Evolutionary conservation across 2,329 filamentous ascomycete species (phyloP).

Genomic region (Neonectria punicea): DNA sequence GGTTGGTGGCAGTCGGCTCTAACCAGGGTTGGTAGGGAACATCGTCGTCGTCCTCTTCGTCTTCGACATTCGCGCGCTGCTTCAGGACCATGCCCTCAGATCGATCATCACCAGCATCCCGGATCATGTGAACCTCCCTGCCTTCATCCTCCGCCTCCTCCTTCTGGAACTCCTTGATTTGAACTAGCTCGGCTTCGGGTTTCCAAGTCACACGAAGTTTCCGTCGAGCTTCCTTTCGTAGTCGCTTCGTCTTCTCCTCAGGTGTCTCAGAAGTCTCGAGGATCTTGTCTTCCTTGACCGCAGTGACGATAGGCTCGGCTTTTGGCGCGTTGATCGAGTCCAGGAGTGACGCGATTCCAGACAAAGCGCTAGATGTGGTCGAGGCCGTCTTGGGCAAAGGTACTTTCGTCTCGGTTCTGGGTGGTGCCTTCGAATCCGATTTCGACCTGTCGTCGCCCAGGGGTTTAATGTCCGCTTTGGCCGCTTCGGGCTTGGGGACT

Average conservation of each 20-base stretch:
- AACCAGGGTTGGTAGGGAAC: slow-evolving; percentile 64
- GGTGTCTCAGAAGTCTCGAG: slow-evolving; percentile 70
- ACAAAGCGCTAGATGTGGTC: slow-evolving; percentile 50
- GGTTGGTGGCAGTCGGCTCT: slow-evolving; percentile 59
- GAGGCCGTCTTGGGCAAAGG: slow-evolving; percentile 46
- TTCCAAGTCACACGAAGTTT: slow-evolving; percentile 78
- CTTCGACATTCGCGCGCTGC: slow-evolving; percentile 58
- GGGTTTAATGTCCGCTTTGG: slow-evolving; percentile 41
- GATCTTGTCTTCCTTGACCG: slow-evolving; percentile 62
- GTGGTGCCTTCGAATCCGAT: slow-evolving; percentile 38
- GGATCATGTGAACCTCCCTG: slow-evolving; percentile 73
- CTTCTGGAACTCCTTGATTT: slow-evolving; percentile 76
- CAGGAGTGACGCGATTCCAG: slow-evolving; percentile 65
- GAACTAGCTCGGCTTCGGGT: slow-evolving; percentile 71
- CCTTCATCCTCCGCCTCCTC: slow-evolving; percentile 77
- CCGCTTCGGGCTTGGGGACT: slow-evolving; percentile 48
- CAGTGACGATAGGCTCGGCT: slow-evolving; percentile 52
- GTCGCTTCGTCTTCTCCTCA: slow-evolving; percentile 73
- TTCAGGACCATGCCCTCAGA: slow-evolving; percentile 78
- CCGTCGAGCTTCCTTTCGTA: slow-evolving; percentile 77
- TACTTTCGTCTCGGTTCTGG: slow-evolving; percentile 46
- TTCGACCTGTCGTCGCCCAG: slow-evolving; percentile 48
- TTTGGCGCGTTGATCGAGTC: slow-evolving; percentile 60
- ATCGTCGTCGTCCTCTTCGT: slow-evolving; percentile 69
- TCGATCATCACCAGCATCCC: slow-evolving; percentile 77